These are phyloP conservation scores for Jatropha curcas DNA, from an alignment of 345 rosid species.

Conservation along the genomic window DNA sequence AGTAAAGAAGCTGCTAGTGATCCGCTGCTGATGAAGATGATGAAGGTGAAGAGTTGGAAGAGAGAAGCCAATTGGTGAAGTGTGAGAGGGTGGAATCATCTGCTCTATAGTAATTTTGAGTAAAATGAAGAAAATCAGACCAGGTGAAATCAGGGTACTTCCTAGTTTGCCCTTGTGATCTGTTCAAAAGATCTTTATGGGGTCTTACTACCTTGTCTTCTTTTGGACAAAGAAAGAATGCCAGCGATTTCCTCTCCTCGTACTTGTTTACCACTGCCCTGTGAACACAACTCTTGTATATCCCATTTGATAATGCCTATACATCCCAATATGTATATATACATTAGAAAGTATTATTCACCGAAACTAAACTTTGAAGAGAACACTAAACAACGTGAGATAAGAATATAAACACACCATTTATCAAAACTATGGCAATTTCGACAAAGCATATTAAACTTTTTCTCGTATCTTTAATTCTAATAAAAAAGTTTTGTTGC, in stretches of 20 bases:
- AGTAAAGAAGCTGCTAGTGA: too few relatives aligned
- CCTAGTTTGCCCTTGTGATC: conserved; percentile 24
- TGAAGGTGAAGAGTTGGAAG: conserved; percentile 22
- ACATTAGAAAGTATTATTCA: too few relatives aligned
- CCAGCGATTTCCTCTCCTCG: conserved; percentile 42
- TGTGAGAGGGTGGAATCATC: conserved; percentile 34
- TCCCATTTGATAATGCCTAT: conserved; percentile 53
- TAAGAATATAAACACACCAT: too few relatives aligned
- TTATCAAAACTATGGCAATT: too few relatives aligned
- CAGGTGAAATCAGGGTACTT: conserved; percentile 49
- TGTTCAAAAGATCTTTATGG: conserved; percentile 28
- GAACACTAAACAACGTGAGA: too few relatives aligned
- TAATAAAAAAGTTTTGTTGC: too few relatives aligned
- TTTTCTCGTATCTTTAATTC: too few relatives aligned
- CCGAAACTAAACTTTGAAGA: too few relatives aligned
- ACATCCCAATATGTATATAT: too few relatives aligned
- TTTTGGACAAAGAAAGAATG: conserved; percentile 47
- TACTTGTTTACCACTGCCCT: conserved; percentile 48
- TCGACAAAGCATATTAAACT: too few relatives aligned
- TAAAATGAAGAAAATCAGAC: conserved; percentile 40
- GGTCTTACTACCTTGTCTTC: conserved; percentile 45
- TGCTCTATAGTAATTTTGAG: conserved; percentile 39
- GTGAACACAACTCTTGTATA: conserved; percentile 45
- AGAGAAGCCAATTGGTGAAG: conserved; percentile 34
- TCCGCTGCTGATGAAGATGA: too few relatives aligned